Base-by-base conservation (phyloP, 805 yeast species). In the Kluyveromyces dobzhanskii region DNA sequence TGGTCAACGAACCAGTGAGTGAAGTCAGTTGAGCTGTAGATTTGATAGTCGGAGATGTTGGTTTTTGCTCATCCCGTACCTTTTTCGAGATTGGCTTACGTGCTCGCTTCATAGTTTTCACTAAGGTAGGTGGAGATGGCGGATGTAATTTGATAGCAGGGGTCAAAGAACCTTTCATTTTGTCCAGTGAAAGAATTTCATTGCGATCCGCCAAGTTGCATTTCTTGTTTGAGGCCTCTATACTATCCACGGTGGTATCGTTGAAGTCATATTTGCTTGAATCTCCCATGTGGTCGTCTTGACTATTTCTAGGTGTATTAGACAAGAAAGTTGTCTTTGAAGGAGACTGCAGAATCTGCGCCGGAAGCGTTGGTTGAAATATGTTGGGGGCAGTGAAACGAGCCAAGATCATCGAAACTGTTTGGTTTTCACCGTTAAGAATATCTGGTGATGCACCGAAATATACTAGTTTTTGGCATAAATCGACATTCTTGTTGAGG, bases 391-490 rank as follows among this genome's bases (percentile, higher is more conserved):
- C 21, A 3, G 29, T 55, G 39, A 49, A 54, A 32, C 50, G 55
- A 3, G 55, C 47, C 30, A 61, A 44, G 13, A 60, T 54, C 1
- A 50, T 42, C 6, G 57, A 46, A 5, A 61, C 58, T 1, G 62
- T 53, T 40, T 61, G 61, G 37, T 48, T 45, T 32, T 54, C 54
- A 17, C 45, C 40, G 39, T 61, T 61, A 4, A 48, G 35, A 21
- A 57, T 46, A 38, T 51, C 55, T 42, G 54, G 49, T 2, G 57
- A 49, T 11, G 62, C 55, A 6, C 65, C 65, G 30, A 61, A 35
- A 16, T 55, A 49, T 32, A 53, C 48, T 6, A 61, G 39, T 37
- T 51, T 57, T 34, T 56, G 54, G 42, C 58, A 61, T 8, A 61
- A 42, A 17, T 53, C 56, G 33, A 60, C 42, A 38, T 60, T 61